Conservation (phyloP, 176 grass and related monocot species). For the Saccharum officinarum region DNA sequence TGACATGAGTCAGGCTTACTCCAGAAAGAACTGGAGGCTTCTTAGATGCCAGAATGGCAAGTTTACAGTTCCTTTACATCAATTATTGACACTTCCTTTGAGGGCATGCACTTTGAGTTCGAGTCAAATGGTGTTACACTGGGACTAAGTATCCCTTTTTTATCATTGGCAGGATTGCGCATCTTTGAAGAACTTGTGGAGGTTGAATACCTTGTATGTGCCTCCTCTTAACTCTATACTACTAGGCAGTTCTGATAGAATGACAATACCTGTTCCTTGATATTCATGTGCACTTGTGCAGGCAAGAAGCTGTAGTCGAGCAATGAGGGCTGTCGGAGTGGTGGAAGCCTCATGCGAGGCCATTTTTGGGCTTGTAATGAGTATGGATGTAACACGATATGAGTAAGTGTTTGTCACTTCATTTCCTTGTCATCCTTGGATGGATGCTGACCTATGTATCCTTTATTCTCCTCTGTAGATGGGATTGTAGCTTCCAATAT, state of each 20-base stretch:
- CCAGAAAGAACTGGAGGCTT: conserved; percentile 88
- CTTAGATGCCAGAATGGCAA: conserved; percentile 96
- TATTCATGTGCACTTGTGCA: conserved; percentile 58
- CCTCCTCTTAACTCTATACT: conserved; percentile 14
- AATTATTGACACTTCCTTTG: neutral
- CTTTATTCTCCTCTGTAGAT: conserved; percentile 51
- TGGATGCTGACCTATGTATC: conserved; percentile 37
- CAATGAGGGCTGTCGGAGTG: conserved; percentile 94
- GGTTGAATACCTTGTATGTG: conserved; percentile 87
- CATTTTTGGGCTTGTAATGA: conserved; percentile 97
- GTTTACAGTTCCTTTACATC: conserved; percentile 29
- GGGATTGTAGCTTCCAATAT: conserved; percentile 97
- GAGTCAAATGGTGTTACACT: conserved; percentile 12
- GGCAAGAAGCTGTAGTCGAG: conserved; percentile 87
- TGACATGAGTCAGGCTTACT: conserved; percentile 53
- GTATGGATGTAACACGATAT: conserved; percentile 92
- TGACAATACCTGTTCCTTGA: neutral
- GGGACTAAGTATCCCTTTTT: conserved; percentile 14
- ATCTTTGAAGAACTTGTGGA: conserved; percentile 93
- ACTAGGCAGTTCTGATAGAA: conserved; percentile 30
- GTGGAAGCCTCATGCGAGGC: conserved; percentile 92
- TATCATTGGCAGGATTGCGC: conserved; percentile 66
- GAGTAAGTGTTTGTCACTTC: conserved; percentile 64
- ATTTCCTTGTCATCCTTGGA: neutral
- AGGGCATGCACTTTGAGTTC: neutral